These are phyloP conservation scores for Plasmodium falciparum DNA, from an alignment of 169 alveolate species.

Conservation along the genomic window DNA sequence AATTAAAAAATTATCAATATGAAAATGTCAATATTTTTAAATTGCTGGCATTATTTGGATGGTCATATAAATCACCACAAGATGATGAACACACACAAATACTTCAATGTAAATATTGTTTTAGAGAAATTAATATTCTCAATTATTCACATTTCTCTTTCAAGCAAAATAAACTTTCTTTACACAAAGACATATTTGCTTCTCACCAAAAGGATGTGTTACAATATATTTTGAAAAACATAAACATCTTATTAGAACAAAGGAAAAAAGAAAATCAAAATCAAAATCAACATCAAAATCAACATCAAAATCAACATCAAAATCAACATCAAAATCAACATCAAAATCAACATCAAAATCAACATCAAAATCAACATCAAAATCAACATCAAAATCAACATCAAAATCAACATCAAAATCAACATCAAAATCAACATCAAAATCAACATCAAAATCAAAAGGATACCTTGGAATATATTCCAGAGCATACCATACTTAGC, in stretches of 20 bases:
- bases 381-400: too few relatives aligned
- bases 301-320: too few relatives aligned
- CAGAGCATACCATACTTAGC: too few relatives aligned
- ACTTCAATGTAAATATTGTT: constrained; percentile 54
- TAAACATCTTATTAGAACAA: not conserved
- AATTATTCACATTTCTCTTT: constrained; percentile 32
- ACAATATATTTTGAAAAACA: not conserved
- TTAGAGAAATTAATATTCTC: constrained; percentile 43
- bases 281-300: too few relatives aligned
- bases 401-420: too few relatives aligned
- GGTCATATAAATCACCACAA: constrained; percentile 24
- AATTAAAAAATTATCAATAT: constrained; percentile 26
- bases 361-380: too few relatives aligned
- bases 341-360: too few relatives aligned
- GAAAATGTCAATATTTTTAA: constrained; percentile 33
- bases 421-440: too few relatives aligned
- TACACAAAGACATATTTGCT: constrained; percentile 6
- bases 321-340: too few relatives aligned
- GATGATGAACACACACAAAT: constrained; percentile 8
- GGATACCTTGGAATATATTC: too few relatives aligned
- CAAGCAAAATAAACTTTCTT: constrained; percentile 10
- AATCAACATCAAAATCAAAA: too few relatives aligned
- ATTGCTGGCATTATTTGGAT: constrained; percentile 40
- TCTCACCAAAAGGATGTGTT: constrained; percentile 6
- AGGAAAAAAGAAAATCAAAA: not conserved